Evolutionary conservation across 163 green algal genomes (phyloP).

Genomic region (Scenedesmus sp.): DNA sequence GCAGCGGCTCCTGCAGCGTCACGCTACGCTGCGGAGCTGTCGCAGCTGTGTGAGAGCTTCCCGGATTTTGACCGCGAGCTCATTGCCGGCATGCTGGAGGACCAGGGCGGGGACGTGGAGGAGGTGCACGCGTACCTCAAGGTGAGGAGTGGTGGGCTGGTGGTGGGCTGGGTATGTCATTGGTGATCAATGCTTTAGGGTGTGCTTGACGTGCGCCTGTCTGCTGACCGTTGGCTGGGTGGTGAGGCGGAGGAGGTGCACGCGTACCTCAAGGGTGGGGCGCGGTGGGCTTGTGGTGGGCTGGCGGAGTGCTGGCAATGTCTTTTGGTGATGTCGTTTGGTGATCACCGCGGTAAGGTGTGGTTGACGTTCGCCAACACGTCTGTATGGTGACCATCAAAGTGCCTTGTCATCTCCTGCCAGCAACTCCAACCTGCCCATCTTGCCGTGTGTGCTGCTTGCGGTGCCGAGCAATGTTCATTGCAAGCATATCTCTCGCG

Average conservation of each 20-base stretch:
- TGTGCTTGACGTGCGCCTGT: background rate
- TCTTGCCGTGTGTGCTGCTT: background rate
- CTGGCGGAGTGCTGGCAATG: too few species aligned
- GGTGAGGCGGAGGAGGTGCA: background rate
- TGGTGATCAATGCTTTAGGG: background rate
- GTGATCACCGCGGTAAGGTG: too few species aligned
- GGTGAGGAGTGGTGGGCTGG: slow-evolving; percentile 30
- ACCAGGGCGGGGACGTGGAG: slow-evolving; percentile 81
- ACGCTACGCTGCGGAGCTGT: slow-evolving; percentile 54
- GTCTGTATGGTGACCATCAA: background rate
- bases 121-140: slow-evolving; percentile 71
- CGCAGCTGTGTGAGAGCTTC: slow-evolving; percentile 65
- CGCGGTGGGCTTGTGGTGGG: too few species aligned
- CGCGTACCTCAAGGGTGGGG: background rate
- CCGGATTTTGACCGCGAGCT: slow-evolving; percentile 81
- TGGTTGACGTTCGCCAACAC: background rate
- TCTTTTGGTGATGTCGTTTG: too few species aligned
- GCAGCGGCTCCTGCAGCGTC: background rate
- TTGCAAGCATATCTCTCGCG: background rate
- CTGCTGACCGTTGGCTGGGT: background rate
- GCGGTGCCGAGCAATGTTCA: background rate
- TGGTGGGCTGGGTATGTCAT: background rate
- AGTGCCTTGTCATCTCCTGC: background rate
- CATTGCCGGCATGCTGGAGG: slow-evolving; percentile 79
- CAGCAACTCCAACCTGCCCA: background rate